Base-by-base conservation (phyloP, 2,329 filamentous ascomycete genomes). In the Paraphoma sp. region DNA sequence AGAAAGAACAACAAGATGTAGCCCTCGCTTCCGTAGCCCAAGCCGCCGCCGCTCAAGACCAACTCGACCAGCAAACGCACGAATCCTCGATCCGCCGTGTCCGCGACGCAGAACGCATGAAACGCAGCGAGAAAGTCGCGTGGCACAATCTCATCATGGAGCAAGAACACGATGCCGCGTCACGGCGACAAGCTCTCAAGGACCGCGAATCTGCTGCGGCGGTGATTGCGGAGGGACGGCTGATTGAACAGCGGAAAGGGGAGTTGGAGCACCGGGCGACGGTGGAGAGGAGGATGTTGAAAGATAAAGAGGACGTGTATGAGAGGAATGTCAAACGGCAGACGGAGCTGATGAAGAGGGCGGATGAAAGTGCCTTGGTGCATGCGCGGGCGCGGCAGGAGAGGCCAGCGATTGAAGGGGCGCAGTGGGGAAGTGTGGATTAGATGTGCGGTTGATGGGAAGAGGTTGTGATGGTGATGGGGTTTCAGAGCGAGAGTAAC, bases 271-370 rank as follows among this genome's bases (percentile, higher is more conserved):
- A 74, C 51, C 54, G 68, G 12, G 63, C 61, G 0, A 58, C 47
- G 2, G 58, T 71, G 18, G 73, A 75, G 59, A 60, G 64, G 41
- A 56, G 60, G 30, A 59, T 67, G 59, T 33, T 76, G 10, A 65
- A 65, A 61, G 71, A 74, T 45, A 76, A 74, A 56, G 72, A 76
- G 45, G 64, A 74, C 38, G 40, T 72, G 53, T 74, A 68, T 57
- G 67, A 74, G 46, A 56, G 67, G 55, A 75, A 76, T 61, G 65
- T 72, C 1, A 63, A 61, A 53, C 68, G 70, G 54, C 72, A 75
- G 60, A 67, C 67, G 59, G 59, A 64, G 53, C 44, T 74, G 10
- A 71, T 65, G 33, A 61, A 71, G 43, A 60, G 68, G 50, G 51
- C 69, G 54, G 69, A 71, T 61, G 67, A 72, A 59, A 73, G 70